A percentile compares a stretch with the other conserved stretches of the same genome.
phyloP scores from a whole-genome alignment of 306 rosid species.

The Aeschynomene evenia region DNA sequence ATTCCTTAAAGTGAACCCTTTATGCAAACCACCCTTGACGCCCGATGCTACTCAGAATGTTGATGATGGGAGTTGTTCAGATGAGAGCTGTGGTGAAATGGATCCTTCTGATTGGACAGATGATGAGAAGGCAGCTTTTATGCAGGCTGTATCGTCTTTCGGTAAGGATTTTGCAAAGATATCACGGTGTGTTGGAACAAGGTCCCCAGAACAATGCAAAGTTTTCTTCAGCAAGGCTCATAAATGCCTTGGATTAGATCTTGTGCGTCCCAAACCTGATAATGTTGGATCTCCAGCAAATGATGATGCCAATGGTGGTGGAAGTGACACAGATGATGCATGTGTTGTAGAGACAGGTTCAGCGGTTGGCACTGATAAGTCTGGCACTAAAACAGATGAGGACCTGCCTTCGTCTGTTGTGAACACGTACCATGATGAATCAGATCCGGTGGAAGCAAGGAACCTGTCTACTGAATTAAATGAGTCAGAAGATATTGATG shows the following conservation, averaged over 20 bases:
- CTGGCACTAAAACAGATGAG: slow-evolving; percentile 54
- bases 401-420: slow-evolving; percentile 43
- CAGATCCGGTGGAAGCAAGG: slow-evolving; percentile 45
- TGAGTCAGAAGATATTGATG: slow-evolving; percentile 40
- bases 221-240: slow-evolving; percentile 92
- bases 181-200: slow-evolving; percentile 68
- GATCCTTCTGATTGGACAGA: slow-evolving; percentile 88
- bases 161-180: slow-evolving; percentile 77
- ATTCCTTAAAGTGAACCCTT: slow-evolving; percentile 45
- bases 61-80: slow-evolving; percentile 86
- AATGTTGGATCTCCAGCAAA: slow-evolving; percentile 49
- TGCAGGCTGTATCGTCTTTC: slow-evolving; percentile 79
- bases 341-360: slow-evolving; percentile 60
- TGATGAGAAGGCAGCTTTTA: slow-evolving; percentile 71
- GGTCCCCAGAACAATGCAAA: slow-evolving; percentile 83
- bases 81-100: slow-evolving; percentile 91
- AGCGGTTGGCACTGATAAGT: slow-evolving; percentile 50
- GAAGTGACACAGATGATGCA: slow-evolving; percentile 77
- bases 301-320: slow-evolving; percentile 67
- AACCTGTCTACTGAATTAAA: slow-evolving; percentile 38
- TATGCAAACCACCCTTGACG: slow-evolving; percentile 33
- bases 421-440: slow-evolving; percentile 42
- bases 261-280: slow-evolving; percentile 46
- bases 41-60: slow-evolving; percentile 49
- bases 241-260: slow-evolving; percentile 84